Base-by-base conservation (phyloP, 2,329 filamentous ascomycete species). In the Monilinia fructicola region DNA sequence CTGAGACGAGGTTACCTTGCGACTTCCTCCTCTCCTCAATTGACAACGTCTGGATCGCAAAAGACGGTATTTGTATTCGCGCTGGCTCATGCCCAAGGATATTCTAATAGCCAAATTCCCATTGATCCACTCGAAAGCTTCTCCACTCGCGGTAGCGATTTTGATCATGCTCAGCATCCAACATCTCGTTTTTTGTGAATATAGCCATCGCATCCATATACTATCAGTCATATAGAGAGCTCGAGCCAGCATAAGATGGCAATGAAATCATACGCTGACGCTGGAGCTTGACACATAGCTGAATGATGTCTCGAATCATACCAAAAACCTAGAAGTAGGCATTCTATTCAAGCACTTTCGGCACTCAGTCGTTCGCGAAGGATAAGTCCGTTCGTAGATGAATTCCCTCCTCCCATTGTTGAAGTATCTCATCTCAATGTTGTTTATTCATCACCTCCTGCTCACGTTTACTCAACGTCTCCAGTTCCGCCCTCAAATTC, bases 401-500 rank as follows among this genome's bases (percentile, higher is more conserved):
- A 3, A 16, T 7, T 4, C 31, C 21, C 31, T 21, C 10, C 10
- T 4, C 14, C 11, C 18, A 42, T 31, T 16, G 21, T 48, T 28
- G 28, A 38, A 38, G 16, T 6, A 38, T 23, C n/a, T 23, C n/a
- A 10, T 2, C 16, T 48, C 53, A 56, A 9, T 38, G 18, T 7
- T 50, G 3, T 18, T 42, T 42, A 16, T 42, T 16, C 40, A 42
- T 42, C 16, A 42, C 16, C 40, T 42, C 40, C 40, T 42, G 40
- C 40, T 42, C 40, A 42, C 40, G 40, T 16, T 42, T 42, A 42
- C 40, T 42, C 40, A 42, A 16, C 0, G 6, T 60, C 31, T 60
- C 58, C 42, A 60, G 18, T 21, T 60, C 58, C 18, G 28, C 69
- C 52, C 64, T 73, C 48, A 75, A 69, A 38, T 56, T 71, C 14